A percentile compares a stretch with the other conserved stretches of the same genome.
Evolutionary conservation across 1,284 basidiomycete genomes (phyloP).

Genomic region (Heimioporus retisporus): DNA sequence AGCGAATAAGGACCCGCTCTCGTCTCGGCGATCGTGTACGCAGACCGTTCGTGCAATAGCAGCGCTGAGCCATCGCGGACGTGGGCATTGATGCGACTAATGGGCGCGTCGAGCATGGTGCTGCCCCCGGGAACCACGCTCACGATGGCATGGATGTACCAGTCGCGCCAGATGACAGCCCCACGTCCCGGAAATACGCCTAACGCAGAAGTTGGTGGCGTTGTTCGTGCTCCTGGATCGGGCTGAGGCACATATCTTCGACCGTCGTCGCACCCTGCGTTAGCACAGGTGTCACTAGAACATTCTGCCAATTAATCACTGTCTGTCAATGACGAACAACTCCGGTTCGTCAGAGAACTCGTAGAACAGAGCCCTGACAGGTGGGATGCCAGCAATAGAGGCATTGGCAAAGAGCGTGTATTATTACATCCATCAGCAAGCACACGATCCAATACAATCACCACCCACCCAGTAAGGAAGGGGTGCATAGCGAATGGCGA

Average conservation of each 20-base stretch:
- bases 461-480: constrained; percentile 80
- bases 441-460: constrained; percentile 40
- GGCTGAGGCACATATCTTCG: constrained; percentile 34
- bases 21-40: constrained; percentile 60
- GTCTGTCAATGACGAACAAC: constrained; percentile 68
- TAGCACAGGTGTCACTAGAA: constrained; percentile 80
- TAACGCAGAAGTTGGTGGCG: constrained; percentile 26
- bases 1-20: constrained; percentile 53
- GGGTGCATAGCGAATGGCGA: constrained; percentile 69
- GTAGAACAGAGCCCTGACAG: constrained; percentile 77
- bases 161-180: constrained; percentile 73
- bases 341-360: constrained; percentile 77
- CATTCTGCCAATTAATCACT: constrained; percentile 75
- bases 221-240: too few relatives aligned
- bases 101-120: constrained; percentile 57
- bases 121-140: constrained; percentile 43
- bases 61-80: constrained; percentile 57
- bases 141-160: constrained; percentile 72
- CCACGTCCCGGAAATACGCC: constrained; percentile 69
- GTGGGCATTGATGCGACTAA: constrained; percentile 76
- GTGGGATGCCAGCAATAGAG: constrained; percentile 67
- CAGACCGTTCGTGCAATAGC: constrained; percentile 56
- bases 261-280: constrained; percentile 64
- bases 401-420: constrained; percentile 79
- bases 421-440: constrained; percentile 47